phyloP scores from a whole-genome alignment of 2,329 filamentous ascomycete genomes.

The Diplodia intermedia region DNA sequence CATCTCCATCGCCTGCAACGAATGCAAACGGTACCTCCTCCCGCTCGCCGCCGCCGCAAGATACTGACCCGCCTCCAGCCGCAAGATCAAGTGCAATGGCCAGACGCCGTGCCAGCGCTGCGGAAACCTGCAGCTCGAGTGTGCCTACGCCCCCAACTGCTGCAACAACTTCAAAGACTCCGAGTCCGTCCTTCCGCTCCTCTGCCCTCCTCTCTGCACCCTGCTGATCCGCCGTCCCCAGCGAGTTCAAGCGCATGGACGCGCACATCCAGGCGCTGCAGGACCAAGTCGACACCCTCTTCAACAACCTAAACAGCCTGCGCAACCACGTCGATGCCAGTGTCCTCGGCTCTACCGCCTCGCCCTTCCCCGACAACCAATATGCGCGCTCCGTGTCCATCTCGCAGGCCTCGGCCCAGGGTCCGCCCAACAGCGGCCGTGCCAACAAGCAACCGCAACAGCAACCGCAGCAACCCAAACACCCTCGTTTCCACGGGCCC shows the following conservation, averaged over 20 bases:
- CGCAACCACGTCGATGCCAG: slow-evolving; percentile 56
- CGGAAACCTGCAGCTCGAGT: slow-evolving; percentile 68
- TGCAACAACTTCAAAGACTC: slow-evolving; percentile 89
- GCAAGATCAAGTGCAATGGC: slow-evolving; percentile 74
- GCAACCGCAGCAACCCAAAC: slow-evolving; percentile 42
- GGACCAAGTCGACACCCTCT: slow-evolving; percentile 81
- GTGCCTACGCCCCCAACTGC: slow-evolving; percentile 71
- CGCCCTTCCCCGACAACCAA: slow-evolving; percentile 37
- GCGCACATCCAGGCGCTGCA: slow-evolving; percentile 77
- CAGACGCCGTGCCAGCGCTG: slow-evolving; percentile 70
- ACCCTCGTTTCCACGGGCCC: slow-evolving; percentile 78
- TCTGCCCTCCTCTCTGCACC: neutral
- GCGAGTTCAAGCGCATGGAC: slow-evolving; percentile 83
- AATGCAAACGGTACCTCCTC: slow-evolving; percentile 43
- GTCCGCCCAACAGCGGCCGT: slow-evolving; percentile 48
- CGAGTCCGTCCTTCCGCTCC: slow-evolving; percentile 58
- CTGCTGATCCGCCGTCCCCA: slow-evolving; percentile 38
- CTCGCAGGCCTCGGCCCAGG: slow-evolving; percentile 48
- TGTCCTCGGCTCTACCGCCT: slow-evolving; percentile 23
- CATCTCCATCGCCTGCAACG: slow-evolving; percentile 70
- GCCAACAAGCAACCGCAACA: slow-evolving; percentile 34
- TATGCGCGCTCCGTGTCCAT: slow-evolving; percentile 48
- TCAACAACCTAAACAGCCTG: slow-evolving; percentile 72
- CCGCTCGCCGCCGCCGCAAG: slow-evolving; percentile 44
- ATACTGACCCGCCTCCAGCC: slow-evolving; percentile 64